Percentiles rank a stretch among this genome's conserved stretches.
Conservation (phyloP, 495 filamentous ascomycete genomes). For the Penicillium samsonianum region DNA sequence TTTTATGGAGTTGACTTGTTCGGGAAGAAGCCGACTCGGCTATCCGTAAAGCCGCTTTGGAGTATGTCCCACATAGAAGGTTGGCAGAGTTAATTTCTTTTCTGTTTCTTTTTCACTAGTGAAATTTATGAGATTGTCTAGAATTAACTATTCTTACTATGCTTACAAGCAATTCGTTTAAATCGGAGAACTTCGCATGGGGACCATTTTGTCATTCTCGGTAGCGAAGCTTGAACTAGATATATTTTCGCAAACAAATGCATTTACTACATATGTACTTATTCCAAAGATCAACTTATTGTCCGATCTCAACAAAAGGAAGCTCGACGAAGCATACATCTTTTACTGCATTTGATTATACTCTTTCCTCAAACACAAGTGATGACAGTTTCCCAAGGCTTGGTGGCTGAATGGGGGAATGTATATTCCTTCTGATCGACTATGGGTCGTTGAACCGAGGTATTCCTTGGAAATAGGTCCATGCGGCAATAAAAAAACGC, state of each 20-base stretch:
- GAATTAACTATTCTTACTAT: neutral
- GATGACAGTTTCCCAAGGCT: no score
- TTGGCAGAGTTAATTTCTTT: neutral
- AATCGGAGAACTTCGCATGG: neutral
- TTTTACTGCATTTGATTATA: no score
- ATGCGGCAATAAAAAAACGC: no score
- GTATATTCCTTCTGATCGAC: no score
- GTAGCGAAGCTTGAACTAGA: neutral
- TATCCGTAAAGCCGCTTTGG: slow-evolving; percentile 9
- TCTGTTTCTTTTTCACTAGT: neutral
- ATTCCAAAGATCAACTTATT: neutral
- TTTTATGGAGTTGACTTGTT: slow-evolving; percentile 6
- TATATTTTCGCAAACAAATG: neutral
- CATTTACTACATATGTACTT: neutral
- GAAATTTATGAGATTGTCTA: neutral
- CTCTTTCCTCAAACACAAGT: no score
- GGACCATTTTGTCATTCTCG: neutral
- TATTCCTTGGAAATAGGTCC: no score
- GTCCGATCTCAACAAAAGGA: no score
- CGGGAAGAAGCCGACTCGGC: slow-evolving; percentile 18
- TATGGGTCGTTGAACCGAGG: no score
- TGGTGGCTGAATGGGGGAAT: no score
- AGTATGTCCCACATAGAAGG: neutral
- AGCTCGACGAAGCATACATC: no score
- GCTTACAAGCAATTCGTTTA: neutral